A percentile compares a stretch with the other conserved stretches of the same genome.
These are phyloP conservation scores for Zygotorulaspora mrakii DNA, from an alignment of 1,139 yeast species.

Conservation along the genomic window DNA sequence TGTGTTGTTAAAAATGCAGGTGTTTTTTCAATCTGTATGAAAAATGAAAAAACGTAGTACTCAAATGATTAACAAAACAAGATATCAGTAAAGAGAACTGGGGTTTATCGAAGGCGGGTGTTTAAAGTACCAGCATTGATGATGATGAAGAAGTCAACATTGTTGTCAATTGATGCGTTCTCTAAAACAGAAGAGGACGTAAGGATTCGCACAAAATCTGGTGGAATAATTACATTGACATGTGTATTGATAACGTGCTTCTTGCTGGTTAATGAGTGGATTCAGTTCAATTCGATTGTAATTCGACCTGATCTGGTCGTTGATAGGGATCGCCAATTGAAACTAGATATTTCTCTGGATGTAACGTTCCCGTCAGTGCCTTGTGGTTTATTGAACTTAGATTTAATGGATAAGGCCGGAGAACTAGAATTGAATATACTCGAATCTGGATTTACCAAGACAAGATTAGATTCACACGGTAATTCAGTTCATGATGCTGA, in stretches of 20 bases:
- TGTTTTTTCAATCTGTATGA: no score
- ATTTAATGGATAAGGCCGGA: slow-evolving; percentile 81
- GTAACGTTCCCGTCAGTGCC: slow-evolving; percentile 80
- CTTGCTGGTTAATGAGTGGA: slow-evolving; percentile 70
- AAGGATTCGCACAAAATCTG: slow-evolving; percentile 77
- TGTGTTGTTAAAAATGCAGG: no score
- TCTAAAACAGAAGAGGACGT: slow-evolving; percentile 95
- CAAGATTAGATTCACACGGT: slow-evolving; percentile 47
- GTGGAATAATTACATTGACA: slow-evolving; percentile 79
- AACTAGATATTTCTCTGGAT: slow-evolving; percentile 75
- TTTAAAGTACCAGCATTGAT: not conserved
- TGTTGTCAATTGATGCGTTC: slow-evolving; percentile 62
- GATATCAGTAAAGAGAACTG: no score
- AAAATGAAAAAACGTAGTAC: not conserved
- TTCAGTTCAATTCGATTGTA: slow-evolving; percentile 62
- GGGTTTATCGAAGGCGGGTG: no score
- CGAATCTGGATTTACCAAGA: slow-evolving; percentile 67
- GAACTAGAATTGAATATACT: slow-evolving; percentile 72
- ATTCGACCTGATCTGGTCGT: slow-evolving; percentile 81
- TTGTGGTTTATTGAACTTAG: slow-evolving; percentile 63
- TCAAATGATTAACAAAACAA: not conserved
- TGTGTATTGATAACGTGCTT: slow-evolving; percentile 61
- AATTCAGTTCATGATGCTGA: slow-evolving; percentile 20
- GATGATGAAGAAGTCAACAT: slow-evolving; percentile 24
- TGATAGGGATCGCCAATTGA: slow-evolving; percentile 75